These are phyloP conservation scores for Thalassiosira exigua DNA, from an alignment of 352 stramenopile genomes.

Conservation along the genomic window DNA sequence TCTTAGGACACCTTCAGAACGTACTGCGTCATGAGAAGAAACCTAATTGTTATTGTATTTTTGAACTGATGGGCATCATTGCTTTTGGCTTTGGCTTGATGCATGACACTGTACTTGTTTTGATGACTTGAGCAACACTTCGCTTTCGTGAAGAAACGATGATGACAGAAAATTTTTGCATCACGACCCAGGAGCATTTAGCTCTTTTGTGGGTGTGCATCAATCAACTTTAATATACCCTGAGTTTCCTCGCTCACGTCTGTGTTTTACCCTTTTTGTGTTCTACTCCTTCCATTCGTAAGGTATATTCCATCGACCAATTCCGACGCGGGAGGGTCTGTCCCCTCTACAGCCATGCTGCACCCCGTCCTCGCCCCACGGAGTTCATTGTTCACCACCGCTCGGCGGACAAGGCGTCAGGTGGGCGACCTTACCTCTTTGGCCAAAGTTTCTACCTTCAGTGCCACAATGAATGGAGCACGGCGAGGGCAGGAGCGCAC, in stretches of 20 bases:
- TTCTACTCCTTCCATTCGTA: too few species aligned
- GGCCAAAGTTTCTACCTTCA: constrained; percentile 80
- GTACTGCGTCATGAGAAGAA: constrained; percentile 43
- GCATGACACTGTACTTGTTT: too few species aligned
- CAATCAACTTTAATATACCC: too few species aligned
- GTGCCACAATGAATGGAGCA: constrained; percentile 85
- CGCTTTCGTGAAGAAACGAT: too few species aligned
- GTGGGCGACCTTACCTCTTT: constrained; percentile 69
- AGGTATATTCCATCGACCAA: constrained; percentile 76
- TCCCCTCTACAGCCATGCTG: constrained; percentile 82
- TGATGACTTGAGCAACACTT: too few species aligned
- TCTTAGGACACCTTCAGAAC: constrained; percentile 54
- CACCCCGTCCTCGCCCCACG: constrained; percentile 68
- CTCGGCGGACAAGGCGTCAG: constrained; percentile 51
- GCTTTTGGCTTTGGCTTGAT: too few species aligned
- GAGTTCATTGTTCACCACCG: constrained; percentile 83
- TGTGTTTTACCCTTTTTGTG: too few species aligned
- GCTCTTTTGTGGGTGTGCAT: too few species aligned
- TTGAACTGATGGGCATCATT: constrained; percentile 45
- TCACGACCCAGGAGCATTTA: too few species aligned
- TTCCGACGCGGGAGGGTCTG: constrained; percentile 85
- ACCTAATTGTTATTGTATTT: constrained; percentile 57
- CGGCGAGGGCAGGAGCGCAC: constrained; percentile 80
- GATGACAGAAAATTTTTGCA: too few species aligned
- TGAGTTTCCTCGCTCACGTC: too few species aligned